A percentile compares a stretch with the other conserved stretches of the same genome.
Conservation (phyloP, 768 basidiomycete genomes). For the Asterophora parasitica region DNA sequence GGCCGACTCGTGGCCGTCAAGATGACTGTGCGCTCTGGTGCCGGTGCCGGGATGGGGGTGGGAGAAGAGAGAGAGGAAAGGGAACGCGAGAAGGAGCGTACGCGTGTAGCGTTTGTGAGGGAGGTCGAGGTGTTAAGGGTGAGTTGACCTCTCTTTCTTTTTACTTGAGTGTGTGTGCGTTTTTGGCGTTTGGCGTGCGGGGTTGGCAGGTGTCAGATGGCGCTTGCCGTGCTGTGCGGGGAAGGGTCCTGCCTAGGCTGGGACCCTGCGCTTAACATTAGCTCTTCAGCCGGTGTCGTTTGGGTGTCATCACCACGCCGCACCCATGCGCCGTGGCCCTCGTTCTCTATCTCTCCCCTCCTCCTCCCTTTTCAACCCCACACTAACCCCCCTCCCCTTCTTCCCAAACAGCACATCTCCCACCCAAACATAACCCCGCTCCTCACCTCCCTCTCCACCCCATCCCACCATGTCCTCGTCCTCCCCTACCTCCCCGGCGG, state of each 20-base stretch:
- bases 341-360: not conserved
- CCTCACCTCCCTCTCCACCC: constrained; percentile 65
- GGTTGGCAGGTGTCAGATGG: too few species aligned
- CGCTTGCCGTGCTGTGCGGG: too few species aligned
- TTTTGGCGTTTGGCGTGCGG: too few species aligned
- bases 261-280: too few species aligned
- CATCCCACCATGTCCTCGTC: constrained; percentile 71
- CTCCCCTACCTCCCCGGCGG: constrained; percentile 75
- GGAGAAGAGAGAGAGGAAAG: constrained; percentile 30
- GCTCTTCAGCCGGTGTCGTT: too few species aligned
- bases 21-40: constrained; percentile 37
- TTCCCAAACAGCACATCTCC: constrained; percentile 56
- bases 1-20: constrained; percentile 40
- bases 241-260: too few species aligned
- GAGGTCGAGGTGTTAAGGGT: constrained; percentile 84
- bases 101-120: constrained; percentile 71
- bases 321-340: too few species aligned
- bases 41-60: constrained; percentile 3
- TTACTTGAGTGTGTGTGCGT: not conserved
- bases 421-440: constrained; percentile 78
- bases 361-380: not conserved
- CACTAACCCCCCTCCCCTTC: not conserved
- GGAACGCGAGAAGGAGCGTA: constrained; percentile 57
- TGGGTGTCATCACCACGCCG: too few species aligned
- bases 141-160: constrained; percentile 23